Percentiles rank a stretch among this genome's conserved stretches.
phyloP scores from a whole-genome alignment of 2,329 filamentous ascomycete genomes.

The Paecilomyces dactylethromorphus region DNA sequence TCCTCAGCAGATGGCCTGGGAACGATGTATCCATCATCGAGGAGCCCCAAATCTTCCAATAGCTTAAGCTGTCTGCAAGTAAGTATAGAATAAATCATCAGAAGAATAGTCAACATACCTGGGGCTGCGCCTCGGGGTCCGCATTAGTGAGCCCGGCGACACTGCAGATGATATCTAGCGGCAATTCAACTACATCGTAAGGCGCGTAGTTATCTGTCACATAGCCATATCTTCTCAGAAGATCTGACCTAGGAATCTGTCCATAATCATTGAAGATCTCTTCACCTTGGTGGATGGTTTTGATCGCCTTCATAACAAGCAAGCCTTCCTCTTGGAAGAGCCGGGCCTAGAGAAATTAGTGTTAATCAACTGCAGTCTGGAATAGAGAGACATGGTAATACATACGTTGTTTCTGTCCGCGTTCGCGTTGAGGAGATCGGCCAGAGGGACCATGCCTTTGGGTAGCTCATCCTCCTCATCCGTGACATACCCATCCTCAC shows the following conservation, averaged over 20 bases:
- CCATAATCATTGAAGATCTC: slow-evolving; percentile 90
- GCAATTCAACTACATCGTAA: slow-evolving; percentile 77
- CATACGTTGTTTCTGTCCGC: slow-evolving; percentile 71
- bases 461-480: slow-evolving; percentile 59
- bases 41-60: slow-evolving; percentile 55
- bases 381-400: slow-evolving; percentile 4
- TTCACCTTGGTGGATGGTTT: slow-evolving; percentile 61
- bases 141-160: slow-evolving; percentile 25
- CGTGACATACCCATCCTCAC: slow-evolving; percentile 46
- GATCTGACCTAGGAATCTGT: slow-evolving; percentile 71
- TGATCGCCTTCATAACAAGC: slow-evolving; percentile 66
- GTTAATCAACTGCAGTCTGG: slow-evolving; percentile 1
- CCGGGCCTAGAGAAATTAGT: slow-evolving; percentile 38
- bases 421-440: slow-evolving; percentile 84
- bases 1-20: slow-evolving; percentile 20
- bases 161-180: slow-evolving; percentile 52
- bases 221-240: slow-evolving; percentile 80
- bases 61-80: slow-evolving; percentile 37
- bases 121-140: slow-evolving; percentile 23
- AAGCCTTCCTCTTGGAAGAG: slow-evolving; percentile 53
- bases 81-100: not conserved
- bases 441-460: slow-evolving; percentile 86
- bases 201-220: slow-evolving; percentile 69
- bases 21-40: slow-evolving; percentile 70
- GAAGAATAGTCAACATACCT: slow-evolving; percentile 11